Evolutionary conservation across 1,284 basidiomycete species (phyloP), one percentile per base, ranked within the genome.

Genomic region (Fomitopsis betulina): DNA sequence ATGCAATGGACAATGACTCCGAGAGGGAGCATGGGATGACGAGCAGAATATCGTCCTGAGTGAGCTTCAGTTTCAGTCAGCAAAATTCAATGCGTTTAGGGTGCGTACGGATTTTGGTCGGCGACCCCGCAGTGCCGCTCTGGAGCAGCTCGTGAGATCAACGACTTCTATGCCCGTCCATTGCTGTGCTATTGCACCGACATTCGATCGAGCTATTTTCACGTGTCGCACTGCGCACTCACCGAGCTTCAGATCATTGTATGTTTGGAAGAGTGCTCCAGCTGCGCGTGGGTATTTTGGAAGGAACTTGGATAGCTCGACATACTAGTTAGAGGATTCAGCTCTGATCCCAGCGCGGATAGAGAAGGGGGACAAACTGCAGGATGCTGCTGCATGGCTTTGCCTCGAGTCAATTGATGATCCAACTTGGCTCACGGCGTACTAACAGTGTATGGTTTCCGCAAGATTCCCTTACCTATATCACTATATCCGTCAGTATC

Each of bases 1-100:
- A 81, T n/a, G 72, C 68, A 33, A 77, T 74, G 6, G 85, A 89
- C 17, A 91, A 65, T 0, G 78, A 80, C 67, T 92, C 89, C 3
- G 82, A 73, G 9, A 91, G 75, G 1, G 79, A 77, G 61, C 88
- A 91, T 5, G 89, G 89, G 0, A 91, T 77, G 32, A 89, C 85
- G 63, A 79, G 72, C 17, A 82, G 73, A 9, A 68, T 47, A 10
- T 67, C 62, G 2, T 76, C 72, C 76, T 82, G 60, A 23, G 51
- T 17, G n/a, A 45, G 52, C 25, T 21, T 35, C 8, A 19, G 33
- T 7, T n/a, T 17, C 45, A 19, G 19, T n/a, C 3, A 19, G 25
- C 52, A 51, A 33, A 39, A 53, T 8, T 8, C n/a, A n/a, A n/a
- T 19, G 19, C 47, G 27, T 27, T 9, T 12, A 21, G 7, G 1